Percentiles rank a stretch among this genome's conserved stretches.
Conservation (phyloP, 139 green algal species). For the Chlamydomonas sphaeroides region DNA sequence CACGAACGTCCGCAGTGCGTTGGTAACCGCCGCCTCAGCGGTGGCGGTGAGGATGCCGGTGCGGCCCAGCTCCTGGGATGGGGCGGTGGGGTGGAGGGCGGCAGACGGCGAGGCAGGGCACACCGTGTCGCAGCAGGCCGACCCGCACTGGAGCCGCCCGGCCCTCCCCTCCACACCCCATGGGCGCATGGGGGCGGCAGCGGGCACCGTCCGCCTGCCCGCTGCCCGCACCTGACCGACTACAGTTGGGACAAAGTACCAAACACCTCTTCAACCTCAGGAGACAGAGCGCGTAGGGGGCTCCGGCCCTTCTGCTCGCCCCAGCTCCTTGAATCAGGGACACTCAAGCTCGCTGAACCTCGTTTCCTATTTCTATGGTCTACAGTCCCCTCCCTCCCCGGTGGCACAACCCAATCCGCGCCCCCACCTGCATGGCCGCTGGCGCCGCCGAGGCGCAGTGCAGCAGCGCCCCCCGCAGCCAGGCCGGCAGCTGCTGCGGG, state of each 20-base stretch:
- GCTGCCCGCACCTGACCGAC: too few relatives aligned
- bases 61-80: constrained; percentile 52
- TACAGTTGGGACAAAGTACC: too few relatives aligned
- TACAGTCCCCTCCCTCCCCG: too few relatives aligned
- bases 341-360: too few relatives aligned
- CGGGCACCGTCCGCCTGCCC: too few relatives aligned
- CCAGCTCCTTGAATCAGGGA: too few relatives aligned
- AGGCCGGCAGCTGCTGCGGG: constrained; percentile 43
- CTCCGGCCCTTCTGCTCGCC: too few relatives aligned
- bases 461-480: constrained; percentile 46
- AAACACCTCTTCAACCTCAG: too few relatives aligned
- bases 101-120: not conserved
- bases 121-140: not conserved
- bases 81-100: not conserved
- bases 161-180: not conserved
- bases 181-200: too few relatives aligned
- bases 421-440: constrained; percentile 18
- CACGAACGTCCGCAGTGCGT: constrained; percentile 35
- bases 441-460: constrained; percentile 39
- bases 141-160: not conserved
- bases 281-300: too few relatives aligned
- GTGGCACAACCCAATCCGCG: not conserved
- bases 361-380: too few relatives aligned
- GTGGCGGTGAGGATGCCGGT: constrained; percentile 56
- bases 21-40: constrained; percentile 54